Evolutionary conservation across 441 rosid genomes (phyloP).

Genomic region (Arabidopsis hybrid): DNA sequence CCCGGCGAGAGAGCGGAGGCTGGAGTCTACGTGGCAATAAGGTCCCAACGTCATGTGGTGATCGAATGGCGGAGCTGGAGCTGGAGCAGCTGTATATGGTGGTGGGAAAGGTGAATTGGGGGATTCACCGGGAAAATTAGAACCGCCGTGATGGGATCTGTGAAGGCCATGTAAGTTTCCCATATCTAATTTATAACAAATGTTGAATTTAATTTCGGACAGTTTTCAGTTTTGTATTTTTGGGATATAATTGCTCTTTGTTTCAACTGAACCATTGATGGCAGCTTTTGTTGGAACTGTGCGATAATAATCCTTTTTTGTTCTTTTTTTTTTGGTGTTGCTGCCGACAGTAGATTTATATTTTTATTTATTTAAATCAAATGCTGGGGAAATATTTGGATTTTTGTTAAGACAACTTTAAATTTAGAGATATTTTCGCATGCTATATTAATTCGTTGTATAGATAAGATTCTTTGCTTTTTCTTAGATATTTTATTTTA

Average conservation of each 20-base stretch:
- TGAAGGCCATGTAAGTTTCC: constrained; percentile 58
- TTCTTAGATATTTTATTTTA: background rate
- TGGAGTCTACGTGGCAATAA: constrained; percentile 68
- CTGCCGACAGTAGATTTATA: constrained; percentile 39
- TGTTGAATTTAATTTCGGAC: constrained; percentile 22
- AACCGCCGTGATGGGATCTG: constrained; percentile 49
- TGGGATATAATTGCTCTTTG: constrained; percentile 29
- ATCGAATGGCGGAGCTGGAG: constrained; percentile 25
- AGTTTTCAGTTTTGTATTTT: constrained; percentile 34
- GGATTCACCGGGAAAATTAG: constrained; percentile 35
- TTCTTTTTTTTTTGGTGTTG: background rate
- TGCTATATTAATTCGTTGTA: too few species aligned
- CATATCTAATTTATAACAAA: constrained; percentile 41
- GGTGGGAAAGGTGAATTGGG: background rate
- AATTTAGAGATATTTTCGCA: background rate
- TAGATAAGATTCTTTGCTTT: too few species aligned
- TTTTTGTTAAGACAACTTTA: background rate
- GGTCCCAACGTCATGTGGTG: constrained; percentile 50
- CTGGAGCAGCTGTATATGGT: constrained; percentile 13
- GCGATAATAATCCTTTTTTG: constrained; percentile 3
- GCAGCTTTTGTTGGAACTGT: constrained; percentile 35
- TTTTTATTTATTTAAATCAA: background rate
- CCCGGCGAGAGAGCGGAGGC: constrained; percentile 75
- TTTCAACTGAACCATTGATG: constrained; percentile 42
- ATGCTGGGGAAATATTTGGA: background rate